Evolutionary conservation across 1,284 basidiomycete species (phyloP).

Genomic region (Ustilago sp.): DNA sequence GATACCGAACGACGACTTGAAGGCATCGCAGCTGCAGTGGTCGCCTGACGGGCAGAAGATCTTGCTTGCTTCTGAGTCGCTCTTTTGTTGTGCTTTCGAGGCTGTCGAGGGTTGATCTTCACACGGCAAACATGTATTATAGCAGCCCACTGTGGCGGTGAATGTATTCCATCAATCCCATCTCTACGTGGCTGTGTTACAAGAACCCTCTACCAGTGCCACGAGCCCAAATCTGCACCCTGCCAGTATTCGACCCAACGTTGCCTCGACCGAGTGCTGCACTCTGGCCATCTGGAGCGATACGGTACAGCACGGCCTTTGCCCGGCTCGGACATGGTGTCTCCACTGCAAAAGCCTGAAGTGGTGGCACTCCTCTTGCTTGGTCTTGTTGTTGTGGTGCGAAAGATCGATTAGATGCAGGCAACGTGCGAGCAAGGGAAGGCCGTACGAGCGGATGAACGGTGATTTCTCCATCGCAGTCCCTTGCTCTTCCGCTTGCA

Average conservation of each 20-base stretch:
- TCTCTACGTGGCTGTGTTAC: constrained; percentile 1
- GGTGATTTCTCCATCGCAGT: constrained; percentile 58
- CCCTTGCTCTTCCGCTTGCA: constrained; percentile 47
- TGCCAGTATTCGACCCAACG: constrained; percentile 35
- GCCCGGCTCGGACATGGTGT: constrained; percentile 46
- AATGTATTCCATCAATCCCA: constrained; percentile 20
- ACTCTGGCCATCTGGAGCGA: constrained; percentile 48
- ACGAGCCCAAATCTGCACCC: constrained; percentile 49
- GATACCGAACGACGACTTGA: constrained; percentile 52
- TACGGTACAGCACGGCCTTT: constrained; percentile 48
- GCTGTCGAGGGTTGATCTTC: constrained; percentile 23
- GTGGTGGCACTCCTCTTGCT: constrained; percentile 20
- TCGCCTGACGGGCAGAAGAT: constrained; percentile 85
- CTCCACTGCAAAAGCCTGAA: constrained; percentile 43
- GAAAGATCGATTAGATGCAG: background rate
- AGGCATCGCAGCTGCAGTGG: constrained; percentile 77
- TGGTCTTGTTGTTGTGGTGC: background rate
- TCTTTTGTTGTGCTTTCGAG: constrained; percentile 78
- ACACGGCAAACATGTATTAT: background rate
- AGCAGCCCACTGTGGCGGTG: background rate
- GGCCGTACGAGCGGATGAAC: constrained; percentile 47
- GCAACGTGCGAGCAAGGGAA: constrained; percentile 27
- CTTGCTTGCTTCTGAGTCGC: constrained; percentile 77
- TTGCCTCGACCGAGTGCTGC: constrained; percentile 38
- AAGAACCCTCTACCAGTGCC: constrained; percentile 52